Conservation (phyloP, 805 yeast genomes). For the Pichia heedii region DNA sequence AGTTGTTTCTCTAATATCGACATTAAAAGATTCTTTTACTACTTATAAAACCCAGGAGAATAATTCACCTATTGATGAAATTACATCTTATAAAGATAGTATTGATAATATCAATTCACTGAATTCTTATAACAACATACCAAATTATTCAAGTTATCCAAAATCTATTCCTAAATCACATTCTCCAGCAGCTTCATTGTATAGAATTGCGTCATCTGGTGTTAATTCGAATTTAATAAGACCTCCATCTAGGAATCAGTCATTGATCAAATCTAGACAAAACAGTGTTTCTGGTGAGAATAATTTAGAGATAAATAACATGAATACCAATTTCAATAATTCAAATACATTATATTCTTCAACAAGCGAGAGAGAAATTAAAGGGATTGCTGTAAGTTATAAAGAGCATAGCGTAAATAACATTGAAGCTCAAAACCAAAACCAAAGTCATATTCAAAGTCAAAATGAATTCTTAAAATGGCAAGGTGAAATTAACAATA, state of each 20-base stretch:
- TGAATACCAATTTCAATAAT: neutral
- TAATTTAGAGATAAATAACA: neutral
- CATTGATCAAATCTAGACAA: conserved; percentile 13
- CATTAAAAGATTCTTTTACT: neutral
- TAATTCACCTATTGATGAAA: too few relatives aligned
- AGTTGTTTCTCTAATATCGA: neutral
- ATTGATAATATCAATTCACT: too few relatives aligned
- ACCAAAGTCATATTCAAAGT: too few relatives aligned
- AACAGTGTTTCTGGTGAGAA: conserved; percentile 7
- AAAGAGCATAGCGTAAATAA: too few relatives aligned
- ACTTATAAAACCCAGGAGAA: too few relatives aligned
- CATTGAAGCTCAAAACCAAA: too few relatives aligned
- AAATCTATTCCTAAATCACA: conserved; percentile 16
- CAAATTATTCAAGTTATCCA: too few relatives aligned
- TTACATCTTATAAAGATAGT: too few relatives aligned
- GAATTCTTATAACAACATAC: too few relatives aligned
- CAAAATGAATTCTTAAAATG: conserved; percentile 44
- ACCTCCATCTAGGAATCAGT: conserved; percentile 23
- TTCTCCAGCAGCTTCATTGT: conserved; percentile 28
- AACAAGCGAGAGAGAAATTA: too few relatives aligned
- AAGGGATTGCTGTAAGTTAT: too few relatives aligned
- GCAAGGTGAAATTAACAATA: conserved; percentile 44
- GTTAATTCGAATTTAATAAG: conserved; percentile 21
- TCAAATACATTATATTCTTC: neutral
- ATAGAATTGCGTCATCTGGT: conserved; percentile 25